These are phyloP conservation scores for Pelargonium cotyledonis DNA, from an alignment of 441 rosid species.

Conservation along the genomic window DNA sequence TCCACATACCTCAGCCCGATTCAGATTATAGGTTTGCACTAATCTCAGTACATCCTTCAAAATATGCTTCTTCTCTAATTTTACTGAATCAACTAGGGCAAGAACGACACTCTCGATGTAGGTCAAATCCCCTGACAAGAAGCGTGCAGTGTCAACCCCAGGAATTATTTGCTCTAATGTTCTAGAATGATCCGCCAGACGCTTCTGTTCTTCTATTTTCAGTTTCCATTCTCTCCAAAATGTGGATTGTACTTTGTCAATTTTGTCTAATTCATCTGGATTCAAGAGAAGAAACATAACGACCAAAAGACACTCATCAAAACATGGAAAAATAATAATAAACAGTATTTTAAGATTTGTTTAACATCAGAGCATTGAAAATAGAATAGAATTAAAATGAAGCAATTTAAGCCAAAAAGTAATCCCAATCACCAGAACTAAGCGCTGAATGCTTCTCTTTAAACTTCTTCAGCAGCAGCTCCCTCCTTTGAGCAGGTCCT, in stretches of 20 bases:
- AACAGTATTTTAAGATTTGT: not conserved
- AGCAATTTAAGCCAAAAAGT: conserved; percentile 14
- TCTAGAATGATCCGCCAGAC: conserved; percentile 74
- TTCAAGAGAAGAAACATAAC: conserved; percentile 20
- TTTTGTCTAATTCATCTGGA: conserved; percentile 72
- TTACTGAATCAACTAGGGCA: conserved; percentile 62
- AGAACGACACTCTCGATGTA: conserved; percentile 56
- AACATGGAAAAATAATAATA: not conserved
- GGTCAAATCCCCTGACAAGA: conserved; percentile 64
- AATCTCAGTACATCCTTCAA: conserved; percentile 56
- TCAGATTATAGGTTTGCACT: conserved; percentile 60
- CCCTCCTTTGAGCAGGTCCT: conserved; percentile 69
- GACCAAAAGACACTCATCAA: conserved; percentile 12
- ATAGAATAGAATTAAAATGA: conserved; percentile 11
- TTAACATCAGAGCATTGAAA: not conserved
- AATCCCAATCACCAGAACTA: conserved; percentile 54
- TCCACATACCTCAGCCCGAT: conserved; percentile 56
- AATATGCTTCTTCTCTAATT: conserved; percentile 73
- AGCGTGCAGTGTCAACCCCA: conserved; percentile 77
- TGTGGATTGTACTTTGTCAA: conserved; percentile 74
- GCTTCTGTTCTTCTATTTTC: conserved; percentile 82
- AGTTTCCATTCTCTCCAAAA: conserved; percentile 98
- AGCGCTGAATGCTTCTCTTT: conserved; percentile 59
- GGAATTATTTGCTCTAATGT: conserved; percentile 77
- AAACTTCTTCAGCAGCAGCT: conserved; percentile 58